phyloP scores from a whole-genome alignment of 176 grass and related monocot species.

The Ananas comosus region DNA sequence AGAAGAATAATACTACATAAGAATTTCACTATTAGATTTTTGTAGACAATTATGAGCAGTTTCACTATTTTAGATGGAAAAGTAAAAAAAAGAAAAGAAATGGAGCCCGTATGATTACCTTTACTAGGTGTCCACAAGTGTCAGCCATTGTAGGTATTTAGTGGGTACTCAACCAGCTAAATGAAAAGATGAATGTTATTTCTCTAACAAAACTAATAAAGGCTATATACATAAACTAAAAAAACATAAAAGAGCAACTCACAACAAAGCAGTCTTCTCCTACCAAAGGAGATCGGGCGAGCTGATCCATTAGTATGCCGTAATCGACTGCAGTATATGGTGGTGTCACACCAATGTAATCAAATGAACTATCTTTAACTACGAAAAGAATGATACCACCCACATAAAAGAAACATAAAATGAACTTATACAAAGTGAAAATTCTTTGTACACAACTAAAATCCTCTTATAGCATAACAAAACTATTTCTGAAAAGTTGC shows the following conservation, averaged over 20 bases:
- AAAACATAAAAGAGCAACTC: slow-evolving; percentile 29
- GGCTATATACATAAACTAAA: slow-evolving; percentile 15
- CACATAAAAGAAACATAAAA: neutral
- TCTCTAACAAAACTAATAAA: too few species aligned
- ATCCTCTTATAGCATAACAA: neutral
- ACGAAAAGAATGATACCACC: slow-evolving; percentile 1
- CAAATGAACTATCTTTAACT: slow-evolving; percentile 59
- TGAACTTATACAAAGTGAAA: neutral
- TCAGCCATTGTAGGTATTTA: slow-evolving; percentile 72
- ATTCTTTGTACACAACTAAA: neutral
- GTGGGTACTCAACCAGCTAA: slow-evolving; percentile 85
- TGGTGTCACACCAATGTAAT: slow-evolving; percentile 93
- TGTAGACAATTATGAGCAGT: neutral
- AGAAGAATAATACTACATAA: neutral
- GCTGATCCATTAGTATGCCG: slow-evolving; percentile 53
- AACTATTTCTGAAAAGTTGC: neutral
- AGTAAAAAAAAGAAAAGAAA: neutral
- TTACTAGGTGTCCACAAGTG: slow-evolving; percentile 66
- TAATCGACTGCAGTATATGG: slow-evolving; percentile 82
- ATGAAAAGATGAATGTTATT: slow-evolving; percentile 22
- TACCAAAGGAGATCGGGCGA: slow-evolving; percentile 70
- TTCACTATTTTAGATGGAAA: neutral
- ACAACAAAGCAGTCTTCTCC: slow-evolving; percentile 95
- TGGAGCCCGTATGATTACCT: slow-evolving; percentile 17
- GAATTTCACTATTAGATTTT: neutral